Conservation (phyloP, 805 yeast genomes). For the Metschnikowia baotianmanensis region DNA sequence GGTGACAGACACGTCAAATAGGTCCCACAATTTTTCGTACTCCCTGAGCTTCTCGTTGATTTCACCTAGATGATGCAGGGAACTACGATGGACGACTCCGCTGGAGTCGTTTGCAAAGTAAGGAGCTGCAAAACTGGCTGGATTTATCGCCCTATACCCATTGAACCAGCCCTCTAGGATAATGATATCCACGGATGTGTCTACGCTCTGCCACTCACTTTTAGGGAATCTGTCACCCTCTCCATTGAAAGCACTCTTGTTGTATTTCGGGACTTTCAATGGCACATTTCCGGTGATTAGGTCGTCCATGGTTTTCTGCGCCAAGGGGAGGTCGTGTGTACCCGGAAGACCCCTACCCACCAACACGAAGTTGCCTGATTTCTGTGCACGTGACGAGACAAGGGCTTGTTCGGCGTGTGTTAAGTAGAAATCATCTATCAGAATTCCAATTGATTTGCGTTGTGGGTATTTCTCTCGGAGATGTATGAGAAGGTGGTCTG, state of each 20-base stretch:
- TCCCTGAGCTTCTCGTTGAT: conserved; percentile 52
- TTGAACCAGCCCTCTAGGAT: conserved; percentile 94
- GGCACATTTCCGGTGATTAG: conserved; percentile 23
- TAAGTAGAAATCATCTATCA: conserved; percentile 85
- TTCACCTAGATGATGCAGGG: conserved; percentile 27
- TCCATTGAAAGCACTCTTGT: conserved; percentile 69
- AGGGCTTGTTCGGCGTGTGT: conserved; percentile 57
- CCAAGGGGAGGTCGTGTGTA: conserved; percentile 71
- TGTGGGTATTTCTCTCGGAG: conserved; percentile 35
- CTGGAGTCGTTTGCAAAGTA: conserved; percentile 22
- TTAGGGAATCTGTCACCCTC: conserved; percentile 68
- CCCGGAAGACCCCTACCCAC: conserved; percentile 91
- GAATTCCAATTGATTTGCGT: conserved; percentile 47
- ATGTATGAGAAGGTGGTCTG: conserved; percentile 37
- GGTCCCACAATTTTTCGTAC: conserved; percentile 56
- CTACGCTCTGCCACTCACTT: conserved; percentile 35
- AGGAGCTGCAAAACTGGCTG: conserved; percentile 20
- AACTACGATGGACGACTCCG: conserved; percentile 21
- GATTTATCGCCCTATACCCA: conserved; percentile 53
- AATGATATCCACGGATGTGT: conserved; percentile 55
- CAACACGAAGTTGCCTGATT: conserved; percentile 48
- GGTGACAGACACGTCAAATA: conserved; percentile 59
- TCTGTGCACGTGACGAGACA: conserved; percentile 33
- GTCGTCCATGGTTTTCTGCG: conserved; percentile 34
- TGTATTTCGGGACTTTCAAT: conserved; percentile 61